Base-by-base conservation (phyloP, 176 grass and related monocot genomes). In the Aegilops umbellulata region DNA sequence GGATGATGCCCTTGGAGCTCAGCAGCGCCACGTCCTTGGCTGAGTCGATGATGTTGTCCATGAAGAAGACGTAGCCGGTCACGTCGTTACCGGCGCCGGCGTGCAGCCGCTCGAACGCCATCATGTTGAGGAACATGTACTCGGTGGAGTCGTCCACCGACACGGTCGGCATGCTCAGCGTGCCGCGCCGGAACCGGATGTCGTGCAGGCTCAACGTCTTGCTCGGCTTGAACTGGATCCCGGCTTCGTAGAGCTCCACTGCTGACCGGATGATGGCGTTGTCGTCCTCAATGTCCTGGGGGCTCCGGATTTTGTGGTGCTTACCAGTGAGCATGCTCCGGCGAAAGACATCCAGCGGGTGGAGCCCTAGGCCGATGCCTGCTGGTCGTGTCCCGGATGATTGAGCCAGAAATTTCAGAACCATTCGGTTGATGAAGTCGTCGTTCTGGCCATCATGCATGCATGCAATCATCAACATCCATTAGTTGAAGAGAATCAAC, bases 91-190 rank as follows among this genome's bases (percentile, higher is more conserved):
- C 95, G 0, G 92, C 90, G 17, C 86, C 86, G 5, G 81, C 86
- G 72, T 97, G 90, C 11, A 97, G 90, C 8, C 95, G 83, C 88
- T 97, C 92, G 69, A 97, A 97, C 22, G 95, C 95, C 95, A 92
- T 97, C 71, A 97, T 80, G 86, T 97, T 92, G 13, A 97, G 90
- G 83, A 94, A 87, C 90, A 91, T 87, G 88, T 86, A 97, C 88
- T 94, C 92, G 38, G 95, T 94, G 8, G 88, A 41, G 69, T 97
- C 95, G 85, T 97, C 95, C 3, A 94, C 95, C 2, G 88, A 34
- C 25, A 94, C 84, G 1, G 83, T 36, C 10, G 95, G 95, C 47
- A 94, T 63, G 34, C 34, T 83, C 17, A 97, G 90, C 41, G 83
- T 86, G 30, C 64, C 64, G 64, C 11, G 13, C 64, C 64, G 64